These are phyloP conservation scores for Phyllosticta citriasiana DNA, from an alignment of 2,329 filamentous ascomycete species.

Conservation along the genomic window DNA sequence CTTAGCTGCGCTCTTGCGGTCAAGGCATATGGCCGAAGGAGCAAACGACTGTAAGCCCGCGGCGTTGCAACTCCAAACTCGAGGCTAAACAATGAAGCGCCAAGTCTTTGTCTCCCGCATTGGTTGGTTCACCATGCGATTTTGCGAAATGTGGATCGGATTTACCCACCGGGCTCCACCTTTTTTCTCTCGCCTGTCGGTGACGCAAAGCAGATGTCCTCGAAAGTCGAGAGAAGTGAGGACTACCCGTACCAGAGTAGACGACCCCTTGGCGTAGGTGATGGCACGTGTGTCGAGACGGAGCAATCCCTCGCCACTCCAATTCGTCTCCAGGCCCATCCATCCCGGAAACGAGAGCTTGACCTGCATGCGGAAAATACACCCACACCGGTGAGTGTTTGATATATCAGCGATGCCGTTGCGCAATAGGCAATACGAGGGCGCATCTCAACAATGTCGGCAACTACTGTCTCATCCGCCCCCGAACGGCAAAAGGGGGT, in stretches of 20 bases:
- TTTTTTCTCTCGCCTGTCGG: background rate
- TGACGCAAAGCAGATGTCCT: background rate
- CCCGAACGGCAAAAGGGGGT: background rate
- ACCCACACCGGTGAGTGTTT: background rate
- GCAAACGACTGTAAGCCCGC: background rate
- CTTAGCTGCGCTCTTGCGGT: background rate
- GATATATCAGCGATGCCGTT: background rate
- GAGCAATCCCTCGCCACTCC: too few species aligned
- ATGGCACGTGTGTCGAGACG: too few species aligned
- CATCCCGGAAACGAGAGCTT: background rate
- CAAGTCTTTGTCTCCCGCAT: background rate
- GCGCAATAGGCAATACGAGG: background rate
- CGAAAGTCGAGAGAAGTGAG: too few species aligned
- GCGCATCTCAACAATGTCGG: background rate
- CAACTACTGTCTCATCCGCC: background rate
- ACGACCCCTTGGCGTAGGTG: too few species aligned
- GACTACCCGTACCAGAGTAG: too few species aligned
- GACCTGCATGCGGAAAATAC: background rate
- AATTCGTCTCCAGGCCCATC: too few species aligned
- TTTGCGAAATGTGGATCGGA: background rate
- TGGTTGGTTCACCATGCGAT: background rate
- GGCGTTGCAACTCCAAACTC: background rate
- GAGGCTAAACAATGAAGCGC: background rate
- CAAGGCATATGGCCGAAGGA: background rate
- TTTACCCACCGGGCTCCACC: background rate